A percentile compares a stretch with the other conserved stretches of the same genome.
These are phyloP conservation scores for Pneumocystis sp. DNA, from an alignment of 1,139 yeast genomes.

Conservation along the genomic window DNA sequence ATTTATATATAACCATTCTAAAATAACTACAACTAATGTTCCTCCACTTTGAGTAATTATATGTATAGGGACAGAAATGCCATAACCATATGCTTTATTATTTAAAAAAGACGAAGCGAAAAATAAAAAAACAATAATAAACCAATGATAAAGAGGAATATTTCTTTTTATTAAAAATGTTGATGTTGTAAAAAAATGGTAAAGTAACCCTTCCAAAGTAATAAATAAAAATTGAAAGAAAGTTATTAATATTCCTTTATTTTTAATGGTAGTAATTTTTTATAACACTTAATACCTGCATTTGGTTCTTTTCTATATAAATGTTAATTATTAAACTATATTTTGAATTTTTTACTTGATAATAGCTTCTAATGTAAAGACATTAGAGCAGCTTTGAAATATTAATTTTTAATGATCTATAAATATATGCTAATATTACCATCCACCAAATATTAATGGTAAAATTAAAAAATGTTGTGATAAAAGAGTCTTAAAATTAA, in stretches of 20 bases:
- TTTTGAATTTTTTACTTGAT: constrained; percentile 19
- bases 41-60: constrained; percentile 55
- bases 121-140: constrained; percentile 36
- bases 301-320: constrained; percentile 22
- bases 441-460: constrained; percentile 49
- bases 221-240: constrained; percentile 47
- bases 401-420: neutral
- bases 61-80: constrained; percentile 52
- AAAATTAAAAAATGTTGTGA: constrained; percentile 18
- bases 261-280: neutral
- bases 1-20: constrained; percentile 34
- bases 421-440: neutral
- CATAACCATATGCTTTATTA: constrained; percentile 43
- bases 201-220: constrained; percentile 32
- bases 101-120: constrained; percentile 41
- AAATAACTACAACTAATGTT: constrained; percentile 44
- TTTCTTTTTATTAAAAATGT: constrained; percentile 21
- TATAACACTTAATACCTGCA: constrained; percentile 27
- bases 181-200: constrained; percentile 23
- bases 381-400: constrained; percentile 42
- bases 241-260: constrained; percentile 32
- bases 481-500: neutral
- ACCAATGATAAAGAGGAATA: constrained; percentile 38
- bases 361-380: constrained; percentile 44
- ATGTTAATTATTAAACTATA: neutral